These are phyloP conservation scores for Uronychia binucleata DNA, from an alignment of 73 alveolate species.

Conservation along the genomic window DNA sequence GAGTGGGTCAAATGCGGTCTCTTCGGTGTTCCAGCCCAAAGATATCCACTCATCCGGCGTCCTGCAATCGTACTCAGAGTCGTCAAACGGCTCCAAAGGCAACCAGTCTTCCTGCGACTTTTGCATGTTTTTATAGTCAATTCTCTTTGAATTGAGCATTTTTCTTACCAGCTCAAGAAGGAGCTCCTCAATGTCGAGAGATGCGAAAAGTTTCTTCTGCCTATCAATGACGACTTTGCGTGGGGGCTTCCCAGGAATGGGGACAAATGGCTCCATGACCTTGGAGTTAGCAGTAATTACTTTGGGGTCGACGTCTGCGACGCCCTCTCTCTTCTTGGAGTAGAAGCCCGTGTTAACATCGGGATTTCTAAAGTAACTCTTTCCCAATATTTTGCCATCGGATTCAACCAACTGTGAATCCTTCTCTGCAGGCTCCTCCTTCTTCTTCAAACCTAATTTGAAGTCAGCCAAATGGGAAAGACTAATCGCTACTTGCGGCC, in stretches of 20 bases:
- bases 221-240: constrained; percentile 97
- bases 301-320: constrained; percentile 85
- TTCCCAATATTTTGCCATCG: constrained; percentile 51
- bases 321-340: constrained; percentile 75
- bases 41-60: constrained; percentile 98
- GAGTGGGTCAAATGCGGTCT: constrained; percentile 83
- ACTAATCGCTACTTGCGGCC: background rate
- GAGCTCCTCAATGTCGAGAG: constrained; percentile 91
- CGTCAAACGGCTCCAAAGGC: constrained; percentile 98
- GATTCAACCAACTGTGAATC: constrained; percentile 3
- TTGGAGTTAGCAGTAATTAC: constrained; percentile 17
- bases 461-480: background rate
- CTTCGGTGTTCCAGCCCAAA: constrained; percentile 79
- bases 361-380: constrained; percentile 55
- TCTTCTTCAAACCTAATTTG: constrained; percentile 9
- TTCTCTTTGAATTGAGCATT: constrained; percentile 53
- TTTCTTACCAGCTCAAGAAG: constrained; percentile 72
- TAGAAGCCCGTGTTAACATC: constrained; percentile 55
- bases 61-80: constrained; percentile 97
- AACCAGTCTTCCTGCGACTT: constrained; percentile 96
- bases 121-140: constrained; percentile 78
- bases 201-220: constrained; percentile 94
- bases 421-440: background rate
- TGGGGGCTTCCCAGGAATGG: constrained; percentile 97
- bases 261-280: constrained; percentile 94